Evolutionary conservation across 116 monocot species (phyloP), one percentile per base, ranked within the genome.

Genomic region (Iris pallida): DNA sequence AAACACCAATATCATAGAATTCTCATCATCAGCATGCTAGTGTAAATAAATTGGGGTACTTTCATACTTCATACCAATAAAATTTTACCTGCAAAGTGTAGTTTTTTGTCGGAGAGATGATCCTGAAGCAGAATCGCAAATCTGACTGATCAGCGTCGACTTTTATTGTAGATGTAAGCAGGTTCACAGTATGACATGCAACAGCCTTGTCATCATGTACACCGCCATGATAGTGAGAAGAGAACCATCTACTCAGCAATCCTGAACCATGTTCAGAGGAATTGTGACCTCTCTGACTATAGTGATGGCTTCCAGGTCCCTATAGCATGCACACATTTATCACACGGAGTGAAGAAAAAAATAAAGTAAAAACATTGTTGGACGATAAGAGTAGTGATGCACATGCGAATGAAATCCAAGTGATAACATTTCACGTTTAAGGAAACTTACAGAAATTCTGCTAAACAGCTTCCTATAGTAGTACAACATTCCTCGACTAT

Each of bases 401-500:
- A 69, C 10, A 20, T 8, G 67, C 51, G 47, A 13, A 0, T 15
- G 16, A 46, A 51, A 16, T 51, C 42, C 0, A 60, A 46, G 19
- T 20, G 12, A 67, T 5, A 18, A 12, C 12, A 12, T 74, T 64
- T 49, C 17, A 0, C 20, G 16, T 4, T 51, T 2, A 54, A 9
- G 14, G 20, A 70, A 44, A 83, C 90, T 59, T 89, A 99, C 98
- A 66, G 93, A 93, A 78, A 81, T 80, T 11, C 84, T 77, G 73
- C 74, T 86, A 53, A 65, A 77, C 67, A 90, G 90, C 72, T 90
- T 99, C 45, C 98, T 82, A 63, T 99, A 99, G 59, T 99, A 99
- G 69, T 99, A 99, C 64, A 99, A 55, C 90, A 90, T 99, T 80
- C 98, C 98, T 45, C 88, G 88, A 71, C 93, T 99, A 71, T 99